These are phyloP conservation scores for Cyberlindnera japonica DNA, from an alignment of 805 yeast species.

Conservation along the genomic window DNA sequence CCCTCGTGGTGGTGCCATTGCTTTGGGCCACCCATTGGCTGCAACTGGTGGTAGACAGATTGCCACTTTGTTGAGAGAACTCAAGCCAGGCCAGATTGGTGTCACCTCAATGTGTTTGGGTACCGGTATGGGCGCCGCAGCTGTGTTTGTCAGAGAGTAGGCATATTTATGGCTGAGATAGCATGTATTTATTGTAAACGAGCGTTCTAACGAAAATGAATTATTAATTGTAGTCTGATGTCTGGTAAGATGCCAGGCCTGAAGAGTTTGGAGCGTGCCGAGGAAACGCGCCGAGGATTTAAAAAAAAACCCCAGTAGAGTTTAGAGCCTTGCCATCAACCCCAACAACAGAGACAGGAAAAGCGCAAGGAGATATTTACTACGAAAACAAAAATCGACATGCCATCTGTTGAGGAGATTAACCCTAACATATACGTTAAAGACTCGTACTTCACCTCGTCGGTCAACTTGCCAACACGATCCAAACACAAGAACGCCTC, in stretches of 20 bases:
- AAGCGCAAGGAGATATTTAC: too few relatives aligned
- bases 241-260: too few relatives aligned
- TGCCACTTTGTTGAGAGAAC: slow-evolving; percentile 81
- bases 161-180: neutral
- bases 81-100: slow-evolving; percentile 78
- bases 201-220: too few relatives aligned
- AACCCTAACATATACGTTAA: slow-evolving; percentile 15
- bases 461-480: slow-evolving; percentile 21
- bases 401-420: slow-evolving; percentile 24
- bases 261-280: too few relatives aligned
- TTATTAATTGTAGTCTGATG: too few relatives aligned
- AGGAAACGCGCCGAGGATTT: too few relatives aligned
- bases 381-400: neutral
- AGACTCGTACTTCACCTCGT: slow-evolving; percentile 27
- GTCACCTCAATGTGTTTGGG: slow-evolving; percentile 97
- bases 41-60: slow-evolving; percentile 90
- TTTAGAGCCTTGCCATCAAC: too few relatives aligned
- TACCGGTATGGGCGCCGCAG: slow-evolving; percentile 98
- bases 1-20: slow-evolving; percentile 96
- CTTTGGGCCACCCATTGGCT: slow-evolving; percentile 92
- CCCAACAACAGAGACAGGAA: neutral
- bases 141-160: slow-evolving; percentile 75
- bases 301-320: too few relatives aligned
- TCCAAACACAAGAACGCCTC: slow-evolving; percentile 15
- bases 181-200: too few relatives aligned